A percentile compares a stretch with the other conserved stretches of the same genome.
phyloP scores from a whole-genome alignment of 768 basidiomycete species.

The Suillus tomentosus region DNA sequence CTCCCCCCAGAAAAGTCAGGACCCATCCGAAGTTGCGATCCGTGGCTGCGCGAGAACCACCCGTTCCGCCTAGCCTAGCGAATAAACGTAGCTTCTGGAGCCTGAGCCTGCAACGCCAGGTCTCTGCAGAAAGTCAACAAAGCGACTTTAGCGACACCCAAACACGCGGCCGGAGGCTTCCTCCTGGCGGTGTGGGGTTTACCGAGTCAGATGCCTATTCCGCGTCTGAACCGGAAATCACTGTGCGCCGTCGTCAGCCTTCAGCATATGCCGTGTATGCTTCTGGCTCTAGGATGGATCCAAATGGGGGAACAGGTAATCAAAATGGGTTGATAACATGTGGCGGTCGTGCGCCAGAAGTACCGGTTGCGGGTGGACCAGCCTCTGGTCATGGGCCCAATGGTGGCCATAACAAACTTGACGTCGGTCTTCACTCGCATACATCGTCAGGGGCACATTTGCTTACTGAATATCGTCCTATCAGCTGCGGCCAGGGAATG shows the following conservation, averaged over 20 bases:
- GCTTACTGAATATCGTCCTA: slow-evolving; percentile 23
- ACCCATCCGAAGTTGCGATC: slow-evolving; percentile 34
- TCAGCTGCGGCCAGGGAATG: slow-evolving; percentile 23
- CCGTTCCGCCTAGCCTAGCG: slow-evolving; percentile 34
- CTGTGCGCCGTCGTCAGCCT: slow-evolving; percentile 3
- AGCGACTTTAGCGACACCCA: slow-evolving; percentile 28
- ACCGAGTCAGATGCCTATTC: background rate
- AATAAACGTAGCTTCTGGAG: slow-evolving; percentile 29
- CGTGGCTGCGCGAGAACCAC: slow-evolving; percentile 30
- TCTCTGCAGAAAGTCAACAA: slow-evolving; percentile 32
- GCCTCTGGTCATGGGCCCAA: background rate
- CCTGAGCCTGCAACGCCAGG: slow-evolving; percentile 24
- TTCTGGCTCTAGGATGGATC: background rate
- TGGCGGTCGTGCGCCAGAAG: slow-evolving; percentile 4
- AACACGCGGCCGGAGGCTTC: slow-evolving; percentile 13
- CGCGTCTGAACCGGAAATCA: background rate
- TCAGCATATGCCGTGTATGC: background rate
- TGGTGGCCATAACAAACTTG: slow-evolving; percentile 3
- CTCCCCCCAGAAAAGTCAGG: slow-evolving; percentile 30
- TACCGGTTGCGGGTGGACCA: background rate
- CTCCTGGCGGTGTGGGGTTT: slow-evolving; percentile 14
- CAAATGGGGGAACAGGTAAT: background rate
- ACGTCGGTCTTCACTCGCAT: slow-evolving; percentile 7
- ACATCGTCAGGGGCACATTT: slow-evolving; percentile 18
- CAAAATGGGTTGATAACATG: background rate